Percentiles rank a stretch among this genome's conserved stretches.
Conservation (phyloP, 2,329 filamentous ascomycete genomes). For the Nemania sp. region DNA sequence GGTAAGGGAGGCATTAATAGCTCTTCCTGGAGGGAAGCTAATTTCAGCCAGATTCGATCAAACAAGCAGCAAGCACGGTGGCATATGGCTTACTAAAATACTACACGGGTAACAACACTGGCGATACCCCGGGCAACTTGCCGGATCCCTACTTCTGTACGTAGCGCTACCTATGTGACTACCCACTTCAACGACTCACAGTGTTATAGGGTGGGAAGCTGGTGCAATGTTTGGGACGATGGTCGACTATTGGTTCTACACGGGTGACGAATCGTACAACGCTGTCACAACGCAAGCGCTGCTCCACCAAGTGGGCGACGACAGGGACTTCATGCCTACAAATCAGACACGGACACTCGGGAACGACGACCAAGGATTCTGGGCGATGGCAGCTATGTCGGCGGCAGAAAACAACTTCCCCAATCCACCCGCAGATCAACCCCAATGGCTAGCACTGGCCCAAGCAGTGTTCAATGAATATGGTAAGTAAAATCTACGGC, state of each 20-base stretch:
- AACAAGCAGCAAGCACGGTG: conserved; percentile 52
- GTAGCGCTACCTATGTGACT: conserved; percentile 43
- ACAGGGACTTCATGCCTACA: conserved; percentile 73
- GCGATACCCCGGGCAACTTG: conserved; percentile 68
- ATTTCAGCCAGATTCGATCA: conserved; percentile 62
- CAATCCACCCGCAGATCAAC: conserved; percentile 70
- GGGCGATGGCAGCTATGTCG: conserved; percentile 84
- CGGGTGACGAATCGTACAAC: conserved; percentile 75
- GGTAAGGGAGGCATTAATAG: conserved; percentile 44
- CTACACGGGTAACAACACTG: conserved; percentile 66
- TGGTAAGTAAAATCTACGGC: conserved; percentile 26
- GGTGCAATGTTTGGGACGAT: conserved; percentile 78
- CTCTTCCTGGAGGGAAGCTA: conserved; percentile 44
- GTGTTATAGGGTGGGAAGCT: conserved; percentile 73
- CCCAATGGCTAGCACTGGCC: conserved; percentile 82
- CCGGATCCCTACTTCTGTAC: conserved; percentile 74
- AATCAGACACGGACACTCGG: conserved; percentile 72
- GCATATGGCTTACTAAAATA: conserved; percentile 52
- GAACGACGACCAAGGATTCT: conserved; percentile 85
- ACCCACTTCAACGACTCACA: conserved; percentile 37
- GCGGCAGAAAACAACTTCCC: conserved; percentile 83
- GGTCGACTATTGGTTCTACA: conserved; percentile 79
- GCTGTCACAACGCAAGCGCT: conserved; percentile 68
- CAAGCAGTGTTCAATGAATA: conserved; percentile 87
- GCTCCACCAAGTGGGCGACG: conserved; percentile 70